Percentiles rank a stretch among this genome's conserved stretches.
Evolutionary conservation across 768 basidiomycete species (phyloP).

Genomic region (Chalciporus piperatus): DNA sequence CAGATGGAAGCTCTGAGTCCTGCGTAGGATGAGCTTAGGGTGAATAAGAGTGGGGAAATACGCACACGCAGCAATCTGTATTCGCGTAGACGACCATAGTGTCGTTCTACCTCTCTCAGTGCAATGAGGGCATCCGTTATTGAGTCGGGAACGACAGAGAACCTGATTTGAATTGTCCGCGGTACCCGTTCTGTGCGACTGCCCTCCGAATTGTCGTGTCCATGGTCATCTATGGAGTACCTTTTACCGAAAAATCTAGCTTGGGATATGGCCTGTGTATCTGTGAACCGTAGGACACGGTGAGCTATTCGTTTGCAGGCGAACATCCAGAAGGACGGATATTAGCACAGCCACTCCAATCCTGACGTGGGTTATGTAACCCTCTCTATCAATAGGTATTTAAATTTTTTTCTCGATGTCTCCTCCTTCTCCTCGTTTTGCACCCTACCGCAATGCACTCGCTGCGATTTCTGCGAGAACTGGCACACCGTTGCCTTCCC

Average conservation of each 20-base stretch:
- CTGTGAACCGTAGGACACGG: too few relatives aligned
- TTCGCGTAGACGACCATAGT: conserved; percentile 48
- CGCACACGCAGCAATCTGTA: conserved; percentile 42
- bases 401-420: conserved; percentile 22
- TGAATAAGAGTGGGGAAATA: not conserved
- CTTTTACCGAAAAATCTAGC: conserved; percentile 5
- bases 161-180: conserved; percentile 38
- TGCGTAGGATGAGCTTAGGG: conserved; percentile 18
- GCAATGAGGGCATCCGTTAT: conserved; percentile 51
- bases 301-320: not conserved
- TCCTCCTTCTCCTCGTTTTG: conserved; percentile 31
- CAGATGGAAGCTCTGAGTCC: conserved; percentile 46
- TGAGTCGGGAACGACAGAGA: conserved; percentile 40
- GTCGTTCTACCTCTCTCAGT: conserved; percentile 53
- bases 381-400: not conserved
- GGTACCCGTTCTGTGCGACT: conserved; percentile 5
- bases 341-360: conserved; percentile 15
- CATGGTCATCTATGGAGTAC: conserved; percentile 25
- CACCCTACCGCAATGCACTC: conserved; percentile 54
- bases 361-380: conserved; percentile 21
- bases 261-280: not conserved
- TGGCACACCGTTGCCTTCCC: conserved; percentile 71
- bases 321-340: conserved; percentile 15
- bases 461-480: conserved; percentile 63
- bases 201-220: conserved; percentile 17